Conservation (phyloP, 2,329 filamentous ascomycete genomes). For the Venturia effusa region DNA sequence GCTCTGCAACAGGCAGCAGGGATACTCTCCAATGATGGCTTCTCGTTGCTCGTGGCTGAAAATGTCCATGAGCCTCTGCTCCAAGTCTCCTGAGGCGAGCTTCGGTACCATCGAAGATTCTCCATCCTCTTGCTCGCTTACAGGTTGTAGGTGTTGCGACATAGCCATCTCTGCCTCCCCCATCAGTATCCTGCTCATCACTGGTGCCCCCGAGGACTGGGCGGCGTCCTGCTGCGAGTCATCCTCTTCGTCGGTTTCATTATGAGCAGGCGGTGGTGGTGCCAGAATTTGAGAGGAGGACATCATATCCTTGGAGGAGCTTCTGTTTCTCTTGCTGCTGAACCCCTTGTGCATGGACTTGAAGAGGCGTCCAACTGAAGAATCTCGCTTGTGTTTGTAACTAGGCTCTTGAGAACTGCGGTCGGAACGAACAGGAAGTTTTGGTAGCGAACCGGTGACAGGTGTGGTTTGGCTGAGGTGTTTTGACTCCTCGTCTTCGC, state of each 20-base stretch:
- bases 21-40: constrained; percentile 84
- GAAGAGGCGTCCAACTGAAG: constrained; percentile 14
- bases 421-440: neutral
- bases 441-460: neutral
- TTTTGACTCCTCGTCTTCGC: constrained; percentile 38
- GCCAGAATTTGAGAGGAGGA: constrained; percentile 29
- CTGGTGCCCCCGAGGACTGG: neutral
- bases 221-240: constrained; percentile 26
- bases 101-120: constrained; percentile 29
- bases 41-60: constrained; percentile 61
- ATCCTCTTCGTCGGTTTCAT: constrained; percentile 20
- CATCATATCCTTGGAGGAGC: constrained; percentile 39
- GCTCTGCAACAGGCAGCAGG: constrained; percentile 86
- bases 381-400: constrained; percentile 13
- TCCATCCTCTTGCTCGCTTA: constrained; percentile 5
- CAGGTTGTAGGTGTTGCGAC: constrained; percentile 7
- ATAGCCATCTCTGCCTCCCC: constrained; percentile 13
- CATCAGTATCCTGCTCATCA: constrained; percentile 11
- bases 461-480: neutral
- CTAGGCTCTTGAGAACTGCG: constrained; percentile 15
- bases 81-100: constrained; percentile 38
- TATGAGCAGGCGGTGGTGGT: neutral
- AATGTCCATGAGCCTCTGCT: constrained; percentile 58
- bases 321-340: constrained; percentile 15
- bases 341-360: constrained; percentile 35